These are phyloP conservation scores for Fusarium sp. DNA, from an alignment of 2,329 filamentous ascomycete genomes.

Conservation along the genomic window DNA sequence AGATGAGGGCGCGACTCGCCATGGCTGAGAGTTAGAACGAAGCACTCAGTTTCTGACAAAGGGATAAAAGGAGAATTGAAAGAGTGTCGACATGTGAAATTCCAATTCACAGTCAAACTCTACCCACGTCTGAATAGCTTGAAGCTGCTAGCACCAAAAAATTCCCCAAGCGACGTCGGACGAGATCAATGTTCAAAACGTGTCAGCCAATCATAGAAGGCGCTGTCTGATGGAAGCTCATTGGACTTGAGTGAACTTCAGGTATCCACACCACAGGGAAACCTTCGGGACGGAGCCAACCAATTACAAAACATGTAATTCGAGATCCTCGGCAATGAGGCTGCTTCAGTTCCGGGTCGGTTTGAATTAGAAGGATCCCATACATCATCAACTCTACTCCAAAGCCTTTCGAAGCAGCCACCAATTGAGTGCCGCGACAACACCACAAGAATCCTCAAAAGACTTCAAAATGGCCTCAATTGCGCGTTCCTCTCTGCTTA, in stretches of 20 bases:
- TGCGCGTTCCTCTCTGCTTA: conserved; percentile 66
- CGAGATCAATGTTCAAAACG: conserved; percentile 25
- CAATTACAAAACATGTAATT: conserved; percentile 62
- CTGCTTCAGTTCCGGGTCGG: conserved; percentile 39
- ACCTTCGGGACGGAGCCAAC: conserved; percentile 48
- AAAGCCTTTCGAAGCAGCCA: conserved; percentile 43
- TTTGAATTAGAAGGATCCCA: conserved; percentile 37
- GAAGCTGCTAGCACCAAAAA: conserved; percentile 38
- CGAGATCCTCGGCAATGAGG: conserved; percentile 64
- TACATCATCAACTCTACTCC: conserved; percentile 43
- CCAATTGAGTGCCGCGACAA: conserved; percentile 47
- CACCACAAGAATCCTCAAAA: conserved; percentile 24
- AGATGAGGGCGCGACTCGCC: conserved; percentile 45
- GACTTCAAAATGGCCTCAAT: conserved; percentile 66
- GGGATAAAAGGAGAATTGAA: neutral
- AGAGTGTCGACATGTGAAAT: neutral
- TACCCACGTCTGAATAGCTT: conserved; percentile 27
- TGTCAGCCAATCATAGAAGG: conserved; percentile 49
- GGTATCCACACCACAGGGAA: conserved; percentile 45
- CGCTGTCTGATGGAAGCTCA: conserved; percentile 41
- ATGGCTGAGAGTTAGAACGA: conserved; percentile 35
- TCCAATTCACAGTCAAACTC: conserved; percentile 12
- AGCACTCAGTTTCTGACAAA: neutral
- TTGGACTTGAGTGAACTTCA: conserved; percentile 42
- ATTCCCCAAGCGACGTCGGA: conserved; percentile 45